phyloP scores from a whole-genome alignment of 257 asterid species.

The Petunia secreta region DNA sequence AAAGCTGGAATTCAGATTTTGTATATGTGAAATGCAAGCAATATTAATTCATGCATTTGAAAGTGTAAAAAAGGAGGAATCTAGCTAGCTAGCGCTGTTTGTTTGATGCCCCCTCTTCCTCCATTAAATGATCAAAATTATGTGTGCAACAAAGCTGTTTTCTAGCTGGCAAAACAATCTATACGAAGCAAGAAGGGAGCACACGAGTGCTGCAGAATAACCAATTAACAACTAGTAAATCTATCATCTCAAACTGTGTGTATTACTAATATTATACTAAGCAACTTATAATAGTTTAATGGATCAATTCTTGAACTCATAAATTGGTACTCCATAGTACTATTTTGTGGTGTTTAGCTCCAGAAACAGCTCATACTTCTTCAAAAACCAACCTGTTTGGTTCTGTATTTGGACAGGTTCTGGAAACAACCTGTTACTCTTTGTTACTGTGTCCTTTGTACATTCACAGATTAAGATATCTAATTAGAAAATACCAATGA shows the following conservation, averaged over 20 bases:
- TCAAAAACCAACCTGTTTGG: conserved; percentile 9
- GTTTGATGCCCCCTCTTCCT: background rate
- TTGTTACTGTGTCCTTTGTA: background rate
- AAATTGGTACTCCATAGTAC: background rate
- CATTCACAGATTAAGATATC: background rate
- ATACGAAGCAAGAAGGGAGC: conserved; percentile 16
- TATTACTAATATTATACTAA: background rate
- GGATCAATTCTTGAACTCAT: background rate
- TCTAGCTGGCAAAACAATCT: conserved; percentile 24
- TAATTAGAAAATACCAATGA: background rate
- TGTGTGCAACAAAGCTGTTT: conserved; percentile 28
- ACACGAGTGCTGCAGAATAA: conserved; percentile 16
- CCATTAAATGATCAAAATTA: background rate
- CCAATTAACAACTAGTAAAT: background rate
- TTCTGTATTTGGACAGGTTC: conserved; percentile 7
- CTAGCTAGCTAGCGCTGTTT: background rate
- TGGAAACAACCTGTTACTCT: background rate
- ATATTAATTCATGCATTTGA: background rate
- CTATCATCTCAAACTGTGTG: conserved; percentile 10
- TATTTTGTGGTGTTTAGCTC: conserved; percentile 15
- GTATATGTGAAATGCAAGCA: conserved; percentile 17
- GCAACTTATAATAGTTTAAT: background rate
- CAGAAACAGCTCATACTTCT: conserved; percentile 14
- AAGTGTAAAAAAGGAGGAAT: background rate
- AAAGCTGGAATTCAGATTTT: conserved; percentile 1